Percentiles rank a stretch among this genome's conserved stretches.
These are phyloP conservation scores for Phialophora expanda DNA, from an alignment of 2,329 filamentous ascomycete genomes.

Conservation along the genomic window DNA sequence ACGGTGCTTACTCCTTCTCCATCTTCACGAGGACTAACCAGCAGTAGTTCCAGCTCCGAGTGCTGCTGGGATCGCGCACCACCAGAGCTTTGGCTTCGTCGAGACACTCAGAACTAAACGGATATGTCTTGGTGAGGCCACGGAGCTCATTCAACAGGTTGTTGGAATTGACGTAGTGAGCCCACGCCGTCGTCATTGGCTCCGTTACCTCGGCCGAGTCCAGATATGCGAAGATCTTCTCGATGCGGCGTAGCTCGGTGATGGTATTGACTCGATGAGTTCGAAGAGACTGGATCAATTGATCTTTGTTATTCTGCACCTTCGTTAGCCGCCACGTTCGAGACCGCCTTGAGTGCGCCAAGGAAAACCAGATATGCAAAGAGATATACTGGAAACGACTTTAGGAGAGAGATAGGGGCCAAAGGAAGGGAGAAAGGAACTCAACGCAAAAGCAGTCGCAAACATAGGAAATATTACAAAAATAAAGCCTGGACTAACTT, in stretches of 20 bases:
- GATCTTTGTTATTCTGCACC: conserved; percentile 53
- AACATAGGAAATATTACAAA: conserved; percentile 41
- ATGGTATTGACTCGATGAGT: conserved; percentile 75
- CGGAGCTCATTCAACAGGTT: conserved; percentile 73
- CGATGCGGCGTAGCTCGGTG: conserved; percentile 72
- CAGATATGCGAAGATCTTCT: conserved; percentile 66
- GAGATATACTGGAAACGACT: conserved; percentile 23
- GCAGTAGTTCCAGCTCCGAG: conserved; percentile 75
- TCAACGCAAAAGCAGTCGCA: conserved; percentile 21
- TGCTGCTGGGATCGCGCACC: conserved; percentile 66
- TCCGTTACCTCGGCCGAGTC: conserved; percentile 64
- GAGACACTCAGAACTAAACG: conserved; percentile 68
- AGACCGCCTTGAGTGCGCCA: conserved; percentile 23
- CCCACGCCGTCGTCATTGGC: conserved; percentile 74
- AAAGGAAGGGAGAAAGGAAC: conserved; percentile 24
- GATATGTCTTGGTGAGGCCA: conserved; percentile 69
- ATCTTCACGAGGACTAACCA: conserved; percentile 74
- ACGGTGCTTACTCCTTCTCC: conserved; percentile 62
- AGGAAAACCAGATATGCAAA: conserved; percentile 20
- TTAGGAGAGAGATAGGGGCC: conserved; percentile 21
- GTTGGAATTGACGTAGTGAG: conserved; percentile 72
- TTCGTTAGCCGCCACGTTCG: conserved; percentile 15
- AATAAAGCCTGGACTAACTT: conserved; percentile 41
- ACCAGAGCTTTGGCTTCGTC: conserved; percentile 70
- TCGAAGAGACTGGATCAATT: conserved; percentile 67